These are phyloP conservation scores for Entamoeba histolytica DNA, from an alignment of 208 protist genomes.

Conservation along the genomic window DNA sequence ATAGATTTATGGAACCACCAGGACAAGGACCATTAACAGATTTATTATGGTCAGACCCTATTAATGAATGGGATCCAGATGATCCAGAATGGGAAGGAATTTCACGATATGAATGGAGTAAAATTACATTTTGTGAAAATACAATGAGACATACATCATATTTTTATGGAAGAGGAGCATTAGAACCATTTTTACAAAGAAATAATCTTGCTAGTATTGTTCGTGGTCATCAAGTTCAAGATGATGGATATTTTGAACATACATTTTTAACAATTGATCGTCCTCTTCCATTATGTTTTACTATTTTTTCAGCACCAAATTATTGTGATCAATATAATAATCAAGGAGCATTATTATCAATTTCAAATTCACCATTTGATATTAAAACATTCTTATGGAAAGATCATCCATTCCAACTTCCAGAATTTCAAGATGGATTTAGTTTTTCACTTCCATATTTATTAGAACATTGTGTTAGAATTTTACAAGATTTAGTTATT, in stretches of 20 bases:
- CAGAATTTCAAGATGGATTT: conserved; percentile 1
- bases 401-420: conserved; percentile 5
- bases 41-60: conserved; percentile 20
- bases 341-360: background rate
- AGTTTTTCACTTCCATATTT: conserved; percentile 4
- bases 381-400: background rate
- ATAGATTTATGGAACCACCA: conserved; percentile 10
- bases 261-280: conserved; percentile 45
- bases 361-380: background rate
- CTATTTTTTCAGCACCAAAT: conserved; percentile 31
- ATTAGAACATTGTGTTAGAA: background rate
- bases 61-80: background rate
- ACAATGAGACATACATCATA: conserved; percentile 14
- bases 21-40: background rate
- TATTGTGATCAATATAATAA: conserved; percentile 27
- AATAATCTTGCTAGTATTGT: conserved; percentile 22
- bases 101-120: background rate
- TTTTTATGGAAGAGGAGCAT: conserved; percentile 17
- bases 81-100: conserved; percentile 17
- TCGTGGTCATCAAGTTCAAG: conserved; percentile 22
- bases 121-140: background rate
- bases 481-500: background rate
- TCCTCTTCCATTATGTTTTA: conserved; percentile 3
- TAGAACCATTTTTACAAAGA: conserved; percentile 11
- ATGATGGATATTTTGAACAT: conserved; percentile 19